Evolutionary conservation across 257 asterid species (phyloP).

Genomic region (Scutellaria minor): DNA sequence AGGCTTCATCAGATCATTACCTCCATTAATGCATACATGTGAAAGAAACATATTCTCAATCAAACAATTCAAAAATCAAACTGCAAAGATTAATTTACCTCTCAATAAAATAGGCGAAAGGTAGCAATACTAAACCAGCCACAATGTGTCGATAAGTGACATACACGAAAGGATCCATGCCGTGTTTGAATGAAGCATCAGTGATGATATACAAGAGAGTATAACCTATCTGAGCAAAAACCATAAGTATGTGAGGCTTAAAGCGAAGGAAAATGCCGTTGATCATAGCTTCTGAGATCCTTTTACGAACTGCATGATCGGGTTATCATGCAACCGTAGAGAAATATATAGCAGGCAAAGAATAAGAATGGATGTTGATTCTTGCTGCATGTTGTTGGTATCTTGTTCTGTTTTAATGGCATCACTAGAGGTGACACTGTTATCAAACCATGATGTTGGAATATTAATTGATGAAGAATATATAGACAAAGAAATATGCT

Average conservation of each 20-base stretch:
- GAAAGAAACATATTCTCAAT: no score
- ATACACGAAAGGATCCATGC: conserved; percentile 75
- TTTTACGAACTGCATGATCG: neutral
- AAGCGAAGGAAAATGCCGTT: conserved; percentile 35
- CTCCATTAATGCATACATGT: neutral
- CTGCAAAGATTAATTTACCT: conserved; percentile 41
- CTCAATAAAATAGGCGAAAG: conserved; percentile 76
- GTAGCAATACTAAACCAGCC: conserved; percentile 54
- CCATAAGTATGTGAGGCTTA: conserved; percentile 77
- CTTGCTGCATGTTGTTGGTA: conserved; percentile 45
- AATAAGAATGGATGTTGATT: conserved; percentile 36
- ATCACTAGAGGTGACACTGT: conserved; percentile 4
- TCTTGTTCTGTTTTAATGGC: conserved; percentile 40
- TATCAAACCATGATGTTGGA: conserved; percentile 6
- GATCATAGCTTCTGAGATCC: conserved; percentile 30
- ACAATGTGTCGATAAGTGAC: conserved; percentile 67
- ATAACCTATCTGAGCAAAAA: conserved; percentile 57
- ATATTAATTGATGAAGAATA: neutral
- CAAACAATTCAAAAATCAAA: no score
- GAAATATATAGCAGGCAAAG: conserved; percentile 19
- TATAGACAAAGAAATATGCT: conserved; percentile 28
- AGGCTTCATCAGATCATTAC: neutral
- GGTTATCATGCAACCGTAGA: conserved; percentile 12
- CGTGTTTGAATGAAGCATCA: conserved; percentile 79
- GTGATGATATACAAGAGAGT: conserved; percentile 67